Evolutionary conservation across 768 basidiomycete species (phyloP).

Genomic region (Crepidotus variabilis): DNA sequence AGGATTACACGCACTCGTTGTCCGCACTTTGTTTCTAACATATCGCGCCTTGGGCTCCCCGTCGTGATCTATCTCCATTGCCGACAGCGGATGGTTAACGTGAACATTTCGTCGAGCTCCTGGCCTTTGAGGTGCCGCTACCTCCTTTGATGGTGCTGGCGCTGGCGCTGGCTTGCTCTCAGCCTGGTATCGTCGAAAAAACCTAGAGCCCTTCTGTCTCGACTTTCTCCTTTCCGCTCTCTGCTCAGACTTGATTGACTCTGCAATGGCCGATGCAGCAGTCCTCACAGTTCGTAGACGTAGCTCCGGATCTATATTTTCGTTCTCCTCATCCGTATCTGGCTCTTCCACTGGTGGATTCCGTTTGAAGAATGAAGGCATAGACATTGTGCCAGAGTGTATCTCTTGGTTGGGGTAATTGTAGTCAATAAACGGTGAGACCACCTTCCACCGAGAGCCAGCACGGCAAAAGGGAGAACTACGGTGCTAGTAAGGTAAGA

Average conservation of each 20-base stretch:
- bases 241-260: conserved; percentile 78
- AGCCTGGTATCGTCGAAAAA: conserved; percentile 47
- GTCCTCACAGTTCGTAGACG: conserved; percentile 91
- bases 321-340: conserved; percentile 61
- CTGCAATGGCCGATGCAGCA: conserved; percentile 85
- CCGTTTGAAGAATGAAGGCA: conserved; percentile 36
- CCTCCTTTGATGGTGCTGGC: conserved; percentile 19
- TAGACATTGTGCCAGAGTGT: neutral
- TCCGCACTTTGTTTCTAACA: conserved; percentile 89
- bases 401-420: neutral
- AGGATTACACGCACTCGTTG: conserved; percentile 65
- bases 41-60: conserved; percentile 84
- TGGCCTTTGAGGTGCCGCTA: conserved; percentile 29
- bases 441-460: conserved; percentile 4
- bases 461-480: neutral
- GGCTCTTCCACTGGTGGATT: conserved; percentile 34
- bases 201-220: conserved; percentile 46
- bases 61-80: conserved; percentile 58
- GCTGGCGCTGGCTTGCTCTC: conserved; percentile 43
- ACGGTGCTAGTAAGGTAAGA: neutral
- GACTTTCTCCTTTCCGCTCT: conserved; percentile 58
- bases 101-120: conserved; percentile 73
- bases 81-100: conserved; percentile 68
- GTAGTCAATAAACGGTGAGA: neutral
- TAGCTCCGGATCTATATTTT: conserved; percentile 76